phyloP scores from a whole-genome alignment of 768 basidiomycete species.

The Arthromyces matolae region DNA sequence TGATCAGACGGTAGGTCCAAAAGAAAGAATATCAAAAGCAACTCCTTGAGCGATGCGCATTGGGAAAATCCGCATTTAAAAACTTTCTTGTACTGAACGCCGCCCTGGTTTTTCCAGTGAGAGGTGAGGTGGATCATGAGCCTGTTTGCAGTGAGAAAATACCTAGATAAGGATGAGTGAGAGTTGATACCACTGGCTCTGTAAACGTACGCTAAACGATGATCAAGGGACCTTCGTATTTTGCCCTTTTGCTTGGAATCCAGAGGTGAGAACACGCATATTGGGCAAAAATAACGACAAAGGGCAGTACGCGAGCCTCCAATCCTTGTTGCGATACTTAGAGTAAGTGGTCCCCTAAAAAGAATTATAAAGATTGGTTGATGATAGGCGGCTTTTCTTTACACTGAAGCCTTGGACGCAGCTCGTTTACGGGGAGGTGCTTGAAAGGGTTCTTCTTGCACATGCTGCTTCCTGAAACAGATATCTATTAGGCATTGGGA shows the following conservation, averaged over 20 bases:
- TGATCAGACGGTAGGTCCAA: not conserved
- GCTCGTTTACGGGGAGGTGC: no score
- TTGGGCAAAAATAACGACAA: not conserved
- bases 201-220: not conserved
- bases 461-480: no score
- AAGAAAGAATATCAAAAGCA: no score
- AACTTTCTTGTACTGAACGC: not conserved
- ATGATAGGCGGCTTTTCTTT: not conserved
- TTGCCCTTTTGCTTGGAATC: not conserved
- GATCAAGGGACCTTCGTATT: not conserved
- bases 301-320: not conserved
- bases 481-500: no score
- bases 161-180: not conserved
- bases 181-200: not conserved
- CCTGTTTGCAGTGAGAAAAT: not conserved
- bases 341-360: not conserved
- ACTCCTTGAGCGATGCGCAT: no score
- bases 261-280: not conserved
- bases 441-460: no score
- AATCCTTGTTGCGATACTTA: not conserved
- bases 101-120: not conserved
- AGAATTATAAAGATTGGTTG: not conserved
- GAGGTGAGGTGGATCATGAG: not conserved
- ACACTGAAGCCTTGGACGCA: not conserved
- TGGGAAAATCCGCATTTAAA: not conserved